These are phyloP conservation scores for Cryptococcus sp. DNA, from an alignment of 1,284 basidiomycete species.

Conservation along the genomic window DNA sequence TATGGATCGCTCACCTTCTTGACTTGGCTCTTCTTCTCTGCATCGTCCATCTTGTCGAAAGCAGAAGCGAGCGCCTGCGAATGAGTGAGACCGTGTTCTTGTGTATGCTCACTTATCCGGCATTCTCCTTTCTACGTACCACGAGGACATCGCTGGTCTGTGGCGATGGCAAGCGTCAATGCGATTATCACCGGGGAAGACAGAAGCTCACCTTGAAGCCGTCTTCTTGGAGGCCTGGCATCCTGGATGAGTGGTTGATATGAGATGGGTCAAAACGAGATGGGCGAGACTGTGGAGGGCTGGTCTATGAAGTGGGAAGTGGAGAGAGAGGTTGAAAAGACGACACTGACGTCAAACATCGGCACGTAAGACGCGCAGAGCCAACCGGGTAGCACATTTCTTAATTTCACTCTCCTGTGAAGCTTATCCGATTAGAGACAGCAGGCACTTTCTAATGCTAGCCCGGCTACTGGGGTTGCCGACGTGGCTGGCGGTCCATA, in stretches of 20 bases:
- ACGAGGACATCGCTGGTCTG: slow-evolving; percentile 70
- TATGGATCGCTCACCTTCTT: slow-evolving; percentile 64
- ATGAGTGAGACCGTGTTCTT: too few relatives aligned
- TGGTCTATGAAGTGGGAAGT: too few relatives aligned
- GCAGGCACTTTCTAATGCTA: too few relatives aligned
- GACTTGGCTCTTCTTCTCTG: slow-evolving; percentile 73
- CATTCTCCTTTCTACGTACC: slow-evolving; percentile 21
- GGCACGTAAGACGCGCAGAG: neutral
- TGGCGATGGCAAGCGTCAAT: neutral
- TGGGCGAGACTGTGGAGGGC: neutral
- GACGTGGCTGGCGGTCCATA: too few relatives aligned
- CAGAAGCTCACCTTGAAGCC: slow-evolving; percentile 47
- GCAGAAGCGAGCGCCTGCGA: slow-evolving; percentile 56
- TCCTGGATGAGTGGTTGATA: slow-evolving; percentile 10
- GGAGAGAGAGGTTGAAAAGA: too few relatives aligned
- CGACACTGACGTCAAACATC: neutral
- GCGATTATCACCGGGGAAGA: neutral
- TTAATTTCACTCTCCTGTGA: neutral
- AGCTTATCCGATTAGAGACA: too few relatives aligned
- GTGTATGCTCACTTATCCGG: neutral
- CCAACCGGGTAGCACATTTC: neutral
- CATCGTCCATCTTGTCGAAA: slow-evolving; percentile 63
- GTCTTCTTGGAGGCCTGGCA: slow-evolving; percentile 49
- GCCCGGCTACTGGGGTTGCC: too few relatives aligned
- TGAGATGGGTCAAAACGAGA: neutral